These are phyloP conservation scores for Tylopilus cervinicoccineus DNA, from an alignment of 768 basidiomycete species.

Conservation along the genomic window DNA sequence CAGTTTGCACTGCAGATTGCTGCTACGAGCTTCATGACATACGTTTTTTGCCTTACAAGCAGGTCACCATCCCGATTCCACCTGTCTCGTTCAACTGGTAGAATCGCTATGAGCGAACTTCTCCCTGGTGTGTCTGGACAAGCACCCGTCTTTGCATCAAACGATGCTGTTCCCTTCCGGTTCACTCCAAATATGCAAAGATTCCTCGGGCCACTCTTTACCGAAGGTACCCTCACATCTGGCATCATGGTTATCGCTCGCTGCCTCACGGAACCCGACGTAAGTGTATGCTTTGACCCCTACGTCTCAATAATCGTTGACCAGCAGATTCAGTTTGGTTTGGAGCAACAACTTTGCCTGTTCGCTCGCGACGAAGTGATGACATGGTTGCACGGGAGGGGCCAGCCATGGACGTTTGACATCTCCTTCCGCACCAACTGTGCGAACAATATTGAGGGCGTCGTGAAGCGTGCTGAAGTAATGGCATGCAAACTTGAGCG, in stretches of 20 bases:
- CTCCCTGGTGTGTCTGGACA: constrained; percentile 58
- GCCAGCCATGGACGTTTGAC: constrained; percentile 57
- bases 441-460: constrained; percentile 57
- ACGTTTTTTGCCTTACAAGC: constrained; percentile 77
- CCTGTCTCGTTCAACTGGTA: constrained; percentile 83
- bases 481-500: constrained; percentile 87
- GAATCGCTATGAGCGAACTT: constrained; percentile 90
- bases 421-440: constrained; percentile 53
- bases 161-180: constrained; percentile 93
- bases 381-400: constrained; percentile 61
- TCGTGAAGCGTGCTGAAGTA: constrained; percentile 76
- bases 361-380: constrained; percentile 93
- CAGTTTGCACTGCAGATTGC: constrained; percentile 92
- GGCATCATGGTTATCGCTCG: constrained; percentile 90
- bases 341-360: constrained; percentile 88
- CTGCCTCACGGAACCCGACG: constrained; percentile 89
- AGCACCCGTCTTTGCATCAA: constrained; percentile 67
- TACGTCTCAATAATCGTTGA: not conserved
- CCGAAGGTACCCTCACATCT: constrained; percentile 84
- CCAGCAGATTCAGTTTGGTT: constrained; percentile 59
- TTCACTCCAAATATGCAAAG: constrained; percentile 95
- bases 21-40: constrained; percentile 88
- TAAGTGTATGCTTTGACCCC: constrained; percentile 29
- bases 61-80: constrained; percentile 84
- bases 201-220: constrained; percentile 84